Base-by-base conservation (phyloP, 768 basidiomycete species). In the Peribolospora kevripleyi region DNA sequence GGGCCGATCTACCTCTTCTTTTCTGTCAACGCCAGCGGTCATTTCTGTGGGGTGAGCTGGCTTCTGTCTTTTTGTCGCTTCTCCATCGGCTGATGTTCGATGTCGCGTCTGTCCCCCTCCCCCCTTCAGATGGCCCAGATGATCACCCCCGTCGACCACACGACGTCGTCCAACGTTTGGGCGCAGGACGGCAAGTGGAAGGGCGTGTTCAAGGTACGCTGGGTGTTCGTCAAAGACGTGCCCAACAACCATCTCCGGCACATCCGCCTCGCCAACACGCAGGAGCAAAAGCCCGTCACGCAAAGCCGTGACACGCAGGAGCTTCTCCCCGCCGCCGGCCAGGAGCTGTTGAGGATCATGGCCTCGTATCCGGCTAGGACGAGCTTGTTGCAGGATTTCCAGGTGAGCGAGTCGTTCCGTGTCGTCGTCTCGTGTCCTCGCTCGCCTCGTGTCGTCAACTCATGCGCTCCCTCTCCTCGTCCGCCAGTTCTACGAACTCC, bases 1-100 rank as follows among this genome's bases (percentile, higher is more conserved):
- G 87, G 88, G 1, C 90, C 93, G 0, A 91, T 97, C 59, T 98
- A 97, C 68, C 74, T 98, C 5, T 95, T 97, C 72, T 98, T 97
- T 69, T 91, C 86, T 57, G 93, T 98, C 58, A 98, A 98, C 65
- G 87, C 82, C 3, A 83, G 86, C 61, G 88, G 91, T 0, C 91
- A 97, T 67, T 97, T 97, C 68, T 95, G 91, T 63, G 91, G 91
- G 42, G 25, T 25, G 25, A 25, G 25, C 25, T 25, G 25, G 25
- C 25, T 25, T 25, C 25, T 25, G 25, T 25, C 25, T 25, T 25
- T 25, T 25, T 25, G 25, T 25, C 25, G 25, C 25, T 25, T 1
- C 25, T 25, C 25, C 25, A 25, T 25, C 25, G 25, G 25, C 25
- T 25, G 25, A 25, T 25, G 25, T 25, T 25, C 25, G 25, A 25